Evolutionary conservation across 2,329 filamentous ascomycete genomes (phyloP).

Genomic region (Beauveria medogensis): DNA sequence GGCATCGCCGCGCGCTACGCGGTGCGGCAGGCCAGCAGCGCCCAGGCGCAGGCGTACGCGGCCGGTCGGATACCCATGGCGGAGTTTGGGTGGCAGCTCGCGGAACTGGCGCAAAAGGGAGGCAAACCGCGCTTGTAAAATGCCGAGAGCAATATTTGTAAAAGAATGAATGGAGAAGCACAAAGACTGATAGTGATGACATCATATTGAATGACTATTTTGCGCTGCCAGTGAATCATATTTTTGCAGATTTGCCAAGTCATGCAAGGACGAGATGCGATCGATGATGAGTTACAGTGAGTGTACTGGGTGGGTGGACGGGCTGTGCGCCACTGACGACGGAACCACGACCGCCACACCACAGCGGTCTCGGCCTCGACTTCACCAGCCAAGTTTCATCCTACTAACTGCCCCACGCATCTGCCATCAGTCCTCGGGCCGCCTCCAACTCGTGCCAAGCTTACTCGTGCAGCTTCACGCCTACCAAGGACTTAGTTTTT

Average conservation of each 20-base stretch:
- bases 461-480: background rate
- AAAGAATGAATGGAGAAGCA: background rate
- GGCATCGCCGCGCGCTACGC: slow-evolving; percentile 89
- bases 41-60: slow-evolving; percentile 66
- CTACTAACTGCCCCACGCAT: background rate
- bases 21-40: slow-evolving; percentile 79
- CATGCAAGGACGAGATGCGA: background rate
- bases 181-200: background rate
- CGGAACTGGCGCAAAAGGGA: slow-evolving; percentile 36
- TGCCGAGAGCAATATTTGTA: background rate
- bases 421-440: background rate
- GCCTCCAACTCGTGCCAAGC: background rate
- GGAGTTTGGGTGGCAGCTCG: slow-evolving; percentile 68
- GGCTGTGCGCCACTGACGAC: background rate
- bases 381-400: slow-evolving; percentile 2
- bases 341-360: background rate
- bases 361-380: slow-evolving; percentile 6
- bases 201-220: background rate
- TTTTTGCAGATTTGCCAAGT: background rate
- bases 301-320: background rate
- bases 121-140: slow-evolving; percentile 20
- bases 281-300: background rate
- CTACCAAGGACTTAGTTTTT: background rate
- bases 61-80: slow-evolving; percentile 63
- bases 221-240: background rate